These are phyloP conservation scores for Ichthyophthirius multifiliis DNA, from an alignment of 169 alveolate species.

Conservation along the genomic window DNA sequence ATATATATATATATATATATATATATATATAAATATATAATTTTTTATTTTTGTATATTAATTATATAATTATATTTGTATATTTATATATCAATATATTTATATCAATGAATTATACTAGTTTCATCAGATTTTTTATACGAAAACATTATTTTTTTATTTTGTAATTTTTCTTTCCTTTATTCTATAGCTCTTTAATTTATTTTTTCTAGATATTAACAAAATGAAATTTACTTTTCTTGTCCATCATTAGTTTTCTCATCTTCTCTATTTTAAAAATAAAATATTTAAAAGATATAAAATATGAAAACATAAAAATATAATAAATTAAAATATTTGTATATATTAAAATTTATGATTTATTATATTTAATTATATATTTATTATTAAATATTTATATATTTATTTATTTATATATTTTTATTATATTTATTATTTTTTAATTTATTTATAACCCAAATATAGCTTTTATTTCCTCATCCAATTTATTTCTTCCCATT, in stretches of 20 bases:
- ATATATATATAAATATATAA: too few species aligned
- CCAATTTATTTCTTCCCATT: slow-evolving; percentile 72
- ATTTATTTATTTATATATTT: background rate
- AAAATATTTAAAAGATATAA: background rate
- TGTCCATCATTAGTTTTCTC: slow-evolving; percentile 59
- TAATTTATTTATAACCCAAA: slow-evolving; percentile 40
- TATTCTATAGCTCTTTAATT: slow-evolving; percentile 61
- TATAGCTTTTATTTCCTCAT: slow-evolving; percentile 80
- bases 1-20: too few species aligned
- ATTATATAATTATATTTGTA: too few species aligned
- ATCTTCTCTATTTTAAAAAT: slow-evolving; percentile 24
- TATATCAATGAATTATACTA: too few species aligned
- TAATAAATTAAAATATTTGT: background rate
- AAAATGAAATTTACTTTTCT: slow-evolving; percentile 55
- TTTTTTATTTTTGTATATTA: too few species aligned
- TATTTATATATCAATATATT: too few species aligned
- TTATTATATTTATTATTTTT: background rate
- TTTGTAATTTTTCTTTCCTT: slow-evolving; percentile 43
- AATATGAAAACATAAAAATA: too few species aligned
- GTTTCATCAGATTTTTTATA: too few species aligned
- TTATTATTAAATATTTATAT: background rate
- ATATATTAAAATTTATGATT: background rate
- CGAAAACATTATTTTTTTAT: slow-evolving; percentile 14
- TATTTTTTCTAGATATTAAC: slow-evolving; percentile 61
- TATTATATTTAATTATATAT: too few species aligned